Base-by-base conservation (phyloP, 495 filamentous ascomycete species). In the Lepidopterella palustris region DNA sequence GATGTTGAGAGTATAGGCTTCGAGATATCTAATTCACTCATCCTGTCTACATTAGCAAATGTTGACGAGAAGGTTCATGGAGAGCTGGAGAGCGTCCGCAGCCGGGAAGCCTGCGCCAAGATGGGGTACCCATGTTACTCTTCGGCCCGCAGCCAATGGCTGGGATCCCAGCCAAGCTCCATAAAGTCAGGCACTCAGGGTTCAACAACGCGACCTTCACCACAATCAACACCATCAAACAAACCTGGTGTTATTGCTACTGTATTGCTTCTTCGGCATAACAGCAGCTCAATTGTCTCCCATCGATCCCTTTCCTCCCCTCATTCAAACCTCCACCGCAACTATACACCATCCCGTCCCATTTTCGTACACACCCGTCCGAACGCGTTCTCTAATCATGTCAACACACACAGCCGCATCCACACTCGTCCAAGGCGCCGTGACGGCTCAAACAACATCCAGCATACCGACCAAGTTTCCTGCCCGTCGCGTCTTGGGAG, bases 401-500 rank as follows among this genome's bases (percentile, higher is more conserved):
- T 45, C 32, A n/a, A 55, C 51, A 59, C 27, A 49, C 15, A 51
- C 55, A 13, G 58, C 61, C 45, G 45, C 47, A 40, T 51, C 60
- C 53, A 45, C 60, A 13, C 55, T 58, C 49, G 48, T 57, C 32
- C 60, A 49, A 40, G 50, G 39, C 42, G 35, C 49, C 25, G 26
- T 49, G 26, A 63, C 55, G 57, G 28, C 56, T 11, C 13, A 32
- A 6, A 18, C 11, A 0, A 20, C 57, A 28, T 9, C 27, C 28
- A 27, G 42, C 20, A 64, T 35, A 28, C 65, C 62, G 8, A 29
- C 45, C 9, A 58, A 64, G 31, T 61, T 54, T 4, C 49, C 59
- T 29, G 42, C 40, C 26, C 56, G 66, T 59, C 63, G 63, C 63
- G 60, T 64, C 5, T 53, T 69, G 11, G 63, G 63, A 35, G 63